A percentile compares a stretch with the other conserved stretches of the same genome.
Conservation (phyloP, 2,329 filamentous ascomycete genomes). For the Aspergillus sp. region DNA sequence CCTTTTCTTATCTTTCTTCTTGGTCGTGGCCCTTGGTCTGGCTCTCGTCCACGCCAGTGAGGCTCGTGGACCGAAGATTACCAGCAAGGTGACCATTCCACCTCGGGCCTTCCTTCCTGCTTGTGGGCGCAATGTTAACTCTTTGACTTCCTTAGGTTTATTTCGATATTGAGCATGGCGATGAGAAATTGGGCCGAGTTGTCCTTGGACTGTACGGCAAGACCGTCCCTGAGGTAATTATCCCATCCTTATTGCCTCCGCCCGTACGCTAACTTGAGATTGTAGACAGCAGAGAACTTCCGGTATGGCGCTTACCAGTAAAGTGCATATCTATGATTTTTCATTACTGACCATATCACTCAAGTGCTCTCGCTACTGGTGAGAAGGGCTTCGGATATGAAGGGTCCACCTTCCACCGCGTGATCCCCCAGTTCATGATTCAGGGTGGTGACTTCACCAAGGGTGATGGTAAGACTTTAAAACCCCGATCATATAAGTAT, state of each 20-base stretch:
- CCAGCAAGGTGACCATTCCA: slow-evolving; percentile 66
- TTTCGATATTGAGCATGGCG: slow-evolving; percentile 65
- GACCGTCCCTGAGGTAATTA: slow-evolving; percentile 61
- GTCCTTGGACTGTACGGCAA: slow-evolving; percentile 67
- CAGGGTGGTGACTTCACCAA: slow-evolving; percentile 68
- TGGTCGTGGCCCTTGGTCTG: slow-evolving; percentile 72
- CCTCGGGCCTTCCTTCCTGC: neutral
- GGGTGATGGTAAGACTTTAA: slow-evolving; percentile 50
- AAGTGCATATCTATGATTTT: neutral
- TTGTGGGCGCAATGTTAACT: slow-evolving; percentile 12
- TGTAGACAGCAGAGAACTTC: slow-evolving; percentile 64
- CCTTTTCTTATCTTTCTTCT: slow-evolving; percentile 63
- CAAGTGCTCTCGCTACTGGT: slow-evolving; percentile 60
- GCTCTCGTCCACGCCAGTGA: slow-evolving; percentile 67
- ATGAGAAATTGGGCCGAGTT: slow-evolving; percentile 60
- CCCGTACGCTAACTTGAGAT: neutral
- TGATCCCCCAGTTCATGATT: slow-evolving; percentile 71
- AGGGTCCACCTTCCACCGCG: slow-evolving; percentile 66
- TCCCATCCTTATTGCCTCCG: neutral
- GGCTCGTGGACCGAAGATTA: slow-evolving; percentile 79
- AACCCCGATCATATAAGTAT: neutral
- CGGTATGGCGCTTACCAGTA: slow-evolving; percentile 39
- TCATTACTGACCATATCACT: slow-evolving; percentile 12
- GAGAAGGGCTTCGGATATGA: slow-evolving; percentile 69
- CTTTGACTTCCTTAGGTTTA: slow-evolving; percentile 50